Evolutionary conservation across 176 grass and related monocot species (phyloP).

Genomic region (Oryza brachyantha): DNA sequence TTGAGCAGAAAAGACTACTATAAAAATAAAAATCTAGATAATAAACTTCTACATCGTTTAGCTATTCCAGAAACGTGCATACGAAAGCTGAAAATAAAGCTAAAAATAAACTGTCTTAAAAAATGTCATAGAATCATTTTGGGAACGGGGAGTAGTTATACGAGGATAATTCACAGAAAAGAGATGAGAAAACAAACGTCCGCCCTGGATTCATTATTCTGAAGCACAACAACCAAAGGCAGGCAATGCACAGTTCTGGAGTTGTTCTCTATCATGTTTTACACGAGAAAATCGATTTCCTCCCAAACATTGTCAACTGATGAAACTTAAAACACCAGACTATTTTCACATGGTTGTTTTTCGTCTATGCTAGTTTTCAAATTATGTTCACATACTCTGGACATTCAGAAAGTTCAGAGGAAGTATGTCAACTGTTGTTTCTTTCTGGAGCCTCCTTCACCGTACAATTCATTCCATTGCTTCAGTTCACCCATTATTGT

Average conservation of each 20-base stretch:
- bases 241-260: constrained; percentile 20
- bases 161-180: background rate
- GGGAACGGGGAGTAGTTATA: too few relatives aligned
- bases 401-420: constrained; percentile 44
- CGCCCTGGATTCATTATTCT: constrained; percentile 24
- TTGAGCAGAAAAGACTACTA: too few relatives aligned
- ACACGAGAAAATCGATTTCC: background rate
- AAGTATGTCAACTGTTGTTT: constrained; percentile 90
- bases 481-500: constrained; percentile 82
- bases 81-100: too few relatives aligned
- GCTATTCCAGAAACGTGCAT: too few relatives aligned
- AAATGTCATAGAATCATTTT: too few relatives aligned
- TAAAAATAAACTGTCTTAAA: too few relatives aligned
- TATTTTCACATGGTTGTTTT: constrained; percentile 29
- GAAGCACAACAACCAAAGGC: constrained; percentile 36
- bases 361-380: constrained; percentile 35
- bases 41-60: too few relatives aligned
- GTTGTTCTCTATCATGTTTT: constrained; percentile 15
- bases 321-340: background rate
- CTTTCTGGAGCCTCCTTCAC: constrained; percentile 97
- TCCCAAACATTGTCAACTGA: background rate
- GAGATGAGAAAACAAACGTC: background rate
- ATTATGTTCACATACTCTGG: constrained; percentile 36
- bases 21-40: too few relatives aligned
- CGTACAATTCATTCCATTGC: constrained; percentile 96